Evolutionary conservation across 306 rosid genomes (phyloP).

Genomic region (Trifolium fragiferum): DNA sequence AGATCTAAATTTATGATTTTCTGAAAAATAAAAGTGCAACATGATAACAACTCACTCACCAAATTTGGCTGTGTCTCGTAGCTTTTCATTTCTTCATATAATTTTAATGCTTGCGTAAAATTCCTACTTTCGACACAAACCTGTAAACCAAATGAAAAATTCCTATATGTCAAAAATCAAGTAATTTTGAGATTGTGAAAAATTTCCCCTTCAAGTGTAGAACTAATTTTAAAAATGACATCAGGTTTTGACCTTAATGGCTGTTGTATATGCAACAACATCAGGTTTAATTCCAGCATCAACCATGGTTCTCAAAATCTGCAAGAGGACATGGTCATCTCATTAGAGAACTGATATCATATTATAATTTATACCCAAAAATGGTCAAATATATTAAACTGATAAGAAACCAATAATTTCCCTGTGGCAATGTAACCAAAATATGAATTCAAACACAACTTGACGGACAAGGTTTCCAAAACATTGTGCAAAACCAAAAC

Average conservation of each 20-base stretch:
- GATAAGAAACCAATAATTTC: background rate
- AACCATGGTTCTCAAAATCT: constrained; percentile 77
- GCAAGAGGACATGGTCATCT: constrained; percentile 49
- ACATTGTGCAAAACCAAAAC: constrained; percentile 21
- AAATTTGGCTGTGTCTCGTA: constrained; percentile 72
- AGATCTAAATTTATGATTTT: constrained; percentile 34
- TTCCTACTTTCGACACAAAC: constrained; percentile 75
- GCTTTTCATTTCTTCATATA: constrained; percentile 85
- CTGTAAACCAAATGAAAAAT: constrained; percentile 57
- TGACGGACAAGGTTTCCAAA: constrained; percentile 23
- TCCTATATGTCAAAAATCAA: constrained; percentile 32
- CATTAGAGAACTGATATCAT: constrained; percentile 42
- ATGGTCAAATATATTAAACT: constrained; percentile 13
- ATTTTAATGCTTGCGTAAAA: constrained; percentile 62
- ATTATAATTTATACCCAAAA: background rate
- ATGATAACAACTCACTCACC: constrained; percentile 58
- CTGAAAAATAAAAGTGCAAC: constrained; percentile 36
- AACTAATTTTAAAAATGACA: constrained; percentile 32
- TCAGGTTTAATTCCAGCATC: constrained; percentile 81
- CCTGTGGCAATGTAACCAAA: constrained; percentile 21
- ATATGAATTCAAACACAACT: constrained; percentile 41
- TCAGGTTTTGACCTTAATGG: constrained; percentile 74
- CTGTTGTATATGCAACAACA: constrained; percentile 84
- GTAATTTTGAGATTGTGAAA: constrained; percentile 25
- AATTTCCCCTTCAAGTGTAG: constrained; percentile 20